Evolutionary conservation across 768 basidiomycete genomes (phyloP).

Genomic region (Lactarius deliciosus): DNA sequence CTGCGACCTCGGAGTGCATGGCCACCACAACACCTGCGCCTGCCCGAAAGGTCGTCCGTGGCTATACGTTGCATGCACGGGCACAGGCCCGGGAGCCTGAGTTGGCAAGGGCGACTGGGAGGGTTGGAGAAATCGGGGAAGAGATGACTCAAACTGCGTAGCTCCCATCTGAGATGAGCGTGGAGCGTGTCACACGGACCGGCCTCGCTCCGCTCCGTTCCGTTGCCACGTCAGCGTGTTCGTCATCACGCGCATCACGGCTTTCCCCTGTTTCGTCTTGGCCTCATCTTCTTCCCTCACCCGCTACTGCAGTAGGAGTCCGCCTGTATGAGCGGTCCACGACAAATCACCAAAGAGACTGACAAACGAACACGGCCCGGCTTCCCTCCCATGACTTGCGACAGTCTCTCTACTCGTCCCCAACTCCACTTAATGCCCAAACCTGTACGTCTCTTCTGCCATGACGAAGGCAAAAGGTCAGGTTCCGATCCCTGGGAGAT

Average conservation of each 20-base stretch:
- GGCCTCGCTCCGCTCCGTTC: neutral
- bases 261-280: slow-evolving; percentile 16
- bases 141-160: neutral
- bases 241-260: slow-evolving; percentile 8
- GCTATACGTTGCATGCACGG: slow-evolving; percentile 36
- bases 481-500: slow-evolving; percentile 35
- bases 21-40: slow-evolving; percentile 58
- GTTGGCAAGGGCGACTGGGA: slow-evolving; percentile 7
- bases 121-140: slow-evolving; percentile 29
- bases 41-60: slow-evolving; percentile 42
- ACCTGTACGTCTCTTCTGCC: slow-evolving; percentile 47
- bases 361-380: slow-evolving; percentile 56
- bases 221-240: neutral
- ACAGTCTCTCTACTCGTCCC: slow-evolving; percentile 60
- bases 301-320: slow-evolving; percentile 30
- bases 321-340: slow-evolving; percentile 48
- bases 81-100: slow-evolving; percentile 12
- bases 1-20: slow-evolving; percentile 29
- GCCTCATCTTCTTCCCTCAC: neutral
- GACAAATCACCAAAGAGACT: slow-evolving; percentile 53
- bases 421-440: slow-evolving; percentile 74
- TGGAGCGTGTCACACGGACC: no score
- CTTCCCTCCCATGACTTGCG: slow-evolving; percentile 54
- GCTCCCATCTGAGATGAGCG: no score
- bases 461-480: neutral